Conservation (phyloP, 805 yeast genomes). For the Wickerhamiella sorbophila region DNA sequence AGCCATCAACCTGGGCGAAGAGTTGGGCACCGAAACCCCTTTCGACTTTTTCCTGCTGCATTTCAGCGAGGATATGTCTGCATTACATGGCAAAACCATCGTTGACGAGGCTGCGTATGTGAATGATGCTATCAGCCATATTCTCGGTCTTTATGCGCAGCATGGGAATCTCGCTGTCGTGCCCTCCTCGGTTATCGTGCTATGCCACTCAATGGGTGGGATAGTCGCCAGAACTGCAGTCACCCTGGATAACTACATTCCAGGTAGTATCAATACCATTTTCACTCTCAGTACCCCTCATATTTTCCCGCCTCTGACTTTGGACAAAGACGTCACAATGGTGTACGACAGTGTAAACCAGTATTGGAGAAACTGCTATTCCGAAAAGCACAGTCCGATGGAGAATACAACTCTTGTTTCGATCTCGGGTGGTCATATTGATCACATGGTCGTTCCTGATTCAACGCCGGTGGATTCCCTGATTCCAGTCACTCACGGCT, state of each 20-base stretch:
- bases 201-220: slow-evolving; percentile 98
- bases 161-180: slow-evolving; percentile 21
- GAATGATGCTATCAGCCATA: slow-evolving; percentile 74
- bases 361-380: slow-evolving; percentile 62
- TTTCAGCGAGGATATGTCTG: slow-evolving; percentile 91
- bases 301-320: slow-evolving; percentile 80
- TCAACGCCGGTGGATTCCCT: slow-evolving; percentile 62
- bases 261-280: slow-evolving; percentile 66
- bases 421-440: slow-evolving; percentile 77
- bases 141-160: slow-evolving; percentile 48
- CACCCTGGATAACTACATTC: slow-evolving; percentile 59
- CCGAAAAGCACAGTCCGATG: slow-evolving; percentile 34
- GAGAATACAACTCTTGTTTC: slow-evolving; percentile 58
- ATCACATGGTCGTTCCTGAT: slow-evolving; percentile 75
- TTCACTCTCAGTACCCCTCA: slow-evolving; percentile 86
- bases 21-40: slow-evolving; percentile 23
- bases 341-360: slow-evolving; percentile 61
- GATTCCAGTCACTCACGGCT: slow-evolving; percentile 62
- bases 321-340: slow-evolving; percentile 73
- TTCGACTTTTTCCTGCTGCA: slow-evolving; percentile 85
- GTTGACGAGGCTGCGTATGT: slow-evolving; percentile 86
- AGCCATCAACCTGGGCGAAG: slow-evolving; percentile 41
- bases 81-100: slow-evolving; percentile 88
- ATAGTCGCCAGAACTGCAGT: slow-evolving; percentile 78
- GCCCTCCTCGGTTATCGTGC: slow-evolving; percentile 58